Conservation (phyloP, 139 green algal species). For the Mesostigma viride region DNA sequence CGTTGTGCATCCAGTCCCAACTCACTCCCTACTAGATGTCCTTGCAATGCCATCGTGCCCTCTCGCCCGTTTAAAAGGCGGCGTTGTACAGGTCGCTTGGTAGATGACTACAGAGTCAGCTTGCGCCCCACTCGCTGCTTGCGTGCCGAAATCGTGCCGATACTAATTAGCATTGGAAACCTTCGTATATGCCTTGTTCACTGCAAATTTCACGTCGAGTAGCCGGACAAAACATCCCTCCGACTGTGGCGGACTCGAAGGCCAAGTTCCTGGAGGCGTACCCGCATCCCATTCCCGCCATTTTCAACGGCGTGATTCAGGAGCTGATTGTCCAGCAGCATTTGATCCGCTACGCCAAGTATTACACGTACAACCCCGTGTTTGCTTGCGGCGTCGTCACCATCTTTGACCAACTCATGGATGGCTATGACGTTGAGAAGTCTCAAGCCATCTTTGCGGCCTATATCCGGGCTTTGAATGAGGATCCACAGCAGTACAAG, state of each 20-base stretch:
- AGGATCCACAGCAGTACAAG: slow-evolving; percentile 26
- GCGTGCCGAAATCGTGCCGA: no score
- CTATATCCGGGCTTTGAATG: slow-evolving; percentile 28
- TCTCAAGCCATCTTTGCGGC: slow-evolving; percentile 34
- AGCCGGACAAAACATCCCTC: no score
- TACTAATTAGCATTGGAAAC: no score
- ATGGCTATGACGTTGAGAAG: slow-evolving; percentile 32
- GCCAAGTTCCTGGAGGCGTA: slow-evolving; percentile 38
- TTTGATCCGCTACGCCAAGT: slow-evolving; percentile 32
- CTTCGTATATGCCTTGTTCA: no score
- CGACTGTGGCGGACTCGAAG: slow-evolving; percentile 45
- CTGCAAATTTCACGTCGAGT: no score
- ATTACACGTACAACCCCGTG: slow-evolving; percentile 41
- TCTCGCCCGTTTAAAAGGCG: no score
- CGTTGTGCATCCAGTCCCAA: no score
- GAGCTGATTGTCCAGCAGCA: slow-evolving; percentile 44
- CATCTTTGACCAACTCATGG: slow-evolving; percentile 45
- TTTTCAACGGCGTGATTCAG: slow-evolving; percentile 39
- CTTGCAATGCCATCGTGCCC: no score
- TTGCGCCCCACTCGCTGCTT: no score
- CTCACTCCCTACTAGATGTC: no score
- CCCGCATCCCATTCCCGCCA: slow-evolving; percentile 36
- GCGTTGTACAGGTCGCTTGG: no score
- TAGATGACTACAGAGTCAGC: no score
- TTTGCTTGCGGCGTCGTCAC: slow-evolving; percentile 37